These are phyloP conservation scores for Malassezia equina DNA, from an alignment of 1,284 basidiomycete genomes.

Conservation along the genomic window DNA sequence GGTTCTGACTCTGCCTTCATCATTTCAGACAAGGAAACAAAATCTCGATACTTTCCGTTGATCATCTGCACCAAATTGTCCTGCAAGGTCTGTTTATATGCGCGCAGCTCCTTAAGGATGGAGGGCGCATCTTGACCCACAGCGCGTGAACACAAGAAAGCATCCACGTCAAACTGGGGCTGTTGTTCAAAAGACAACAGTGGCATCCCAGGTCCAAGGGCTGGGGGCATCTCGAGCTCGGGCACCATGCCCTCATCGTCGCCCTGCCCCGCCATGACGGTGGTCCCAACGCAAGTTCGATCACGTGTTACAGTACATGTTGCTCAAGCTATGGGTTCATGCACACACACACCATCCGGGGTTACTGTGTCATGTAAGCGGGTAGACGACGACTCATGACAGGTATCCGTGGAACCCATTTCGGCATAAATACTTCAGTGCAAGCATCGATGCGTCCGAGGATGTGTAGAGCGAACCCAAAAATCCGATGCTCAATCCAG, in stretches of 20 bases:
- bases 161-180: conserved; percentile 64
- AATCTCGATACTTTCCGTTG: conserved; percentile 94
- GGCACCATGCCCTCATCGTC: conserved; percentile 1
- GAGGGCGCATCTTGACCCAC: conserved; percentile 74
- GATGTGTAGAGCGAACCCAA: conserved; percentile 24
- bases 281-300: neutral
- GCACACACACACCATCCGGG: no score
- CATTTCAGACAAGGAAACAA: conserved; percentile 85
- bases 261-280: neutral
- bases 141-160: conserved; percentile 74
- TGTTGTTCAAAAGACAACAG: conserved; percentile 56
- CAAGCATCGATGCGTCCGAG: conserved; percentile 19
- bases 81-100: conserved; percentile 71
- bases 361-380: neutral
- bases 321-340: conserved; percentile 21
- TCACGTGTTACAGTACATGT: conserved; percentile 15
- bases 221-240: conserved; percentile 2
- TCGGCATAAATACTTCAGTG: neutral
- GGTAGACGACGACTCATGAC: neutral
- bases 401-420: conserved; percentile 1
- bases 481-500: conserved; percentile 18
- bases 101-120: conserved; percentile 71
- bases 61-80: conserved; percentile 88
- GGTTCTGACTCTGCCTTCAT: neutral
- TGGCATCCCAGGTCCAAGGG: conserved; percentile 49